These are phyloP conservation scores for Keithomyces neogunnii DNA, from an alignment of 2,329 filamentous ascomycete species.

Conservation along the genomic window DNA sequence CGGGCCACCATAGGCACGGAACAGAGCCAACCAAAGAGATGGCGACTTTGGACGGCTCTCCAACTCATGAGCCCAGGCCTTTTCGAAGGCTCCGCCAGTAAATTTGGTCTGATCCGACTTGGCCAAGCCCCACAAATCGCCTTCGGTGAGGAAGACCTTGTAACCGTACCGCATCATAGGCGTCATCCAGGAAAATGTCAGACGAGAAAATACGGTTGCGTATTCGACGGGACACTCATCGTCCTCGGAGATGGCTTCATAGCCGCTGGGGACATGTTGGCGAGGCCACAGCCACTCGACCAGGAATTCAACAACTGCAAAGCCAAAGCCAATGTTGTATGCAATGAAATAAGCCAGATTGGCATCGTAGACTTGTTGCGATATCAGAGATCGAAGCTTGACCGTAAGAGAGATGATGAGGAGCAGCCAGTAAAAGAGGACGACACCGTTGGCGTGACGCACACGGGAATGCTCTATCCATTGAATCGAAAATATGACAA, in stretches of 20 bases:
- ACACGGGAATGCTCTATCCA: conserved; percentile 80
- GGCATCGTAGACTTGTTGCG: conserved; percentile 61
- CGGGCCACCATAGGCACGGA: conserved; percentile 75
- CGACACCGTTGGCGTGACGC: conserved; percentile 77
- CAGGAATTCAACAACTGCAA: conserved; percentile 62
- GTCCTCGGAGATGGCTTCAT: conserved; percentile 49
- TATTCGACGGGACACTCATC: conserved; percentile 73
- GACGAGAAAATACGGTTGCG: conserved; percentile 82
- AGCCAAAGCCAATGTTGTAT: conserved; percentile 63
- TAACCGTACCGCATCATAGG: conserved; percentile 95
- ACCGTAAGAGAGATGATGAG: conserved; percentile 69
- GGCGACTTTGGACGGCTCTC: conserved; percentile 48
- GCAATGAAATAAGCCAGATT: conserved; percentile 68
- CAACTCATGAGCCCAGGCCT: conserved; percentile 70
- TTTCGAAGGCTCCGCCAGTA: conserved; percentile 62
- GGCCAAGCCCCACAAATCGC: conserved; percentile 89
- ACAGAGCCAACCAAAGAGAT: conserved; percentile 79
- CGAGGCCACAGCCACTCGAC: conserved; percentile 87
- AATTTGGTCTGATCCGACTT: conserved; percentile 68
- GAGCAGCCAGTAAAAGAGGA: conserved; percentile 87
- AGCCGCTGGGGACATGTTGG: conserved; percentile 46
- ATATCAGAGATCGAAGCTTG: conserved; percentile 79
- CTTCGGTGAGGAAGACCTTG: conserved; percentile 82
- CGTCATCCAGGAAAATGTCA: conserved; percentile 98
- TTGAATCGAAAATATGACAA: conserved; percentile 69